These are phyloP conservation scores for Candida ortonii DNA, from an alignment of 805 yeast genomes.

Conservation along the genomic window DNA sequence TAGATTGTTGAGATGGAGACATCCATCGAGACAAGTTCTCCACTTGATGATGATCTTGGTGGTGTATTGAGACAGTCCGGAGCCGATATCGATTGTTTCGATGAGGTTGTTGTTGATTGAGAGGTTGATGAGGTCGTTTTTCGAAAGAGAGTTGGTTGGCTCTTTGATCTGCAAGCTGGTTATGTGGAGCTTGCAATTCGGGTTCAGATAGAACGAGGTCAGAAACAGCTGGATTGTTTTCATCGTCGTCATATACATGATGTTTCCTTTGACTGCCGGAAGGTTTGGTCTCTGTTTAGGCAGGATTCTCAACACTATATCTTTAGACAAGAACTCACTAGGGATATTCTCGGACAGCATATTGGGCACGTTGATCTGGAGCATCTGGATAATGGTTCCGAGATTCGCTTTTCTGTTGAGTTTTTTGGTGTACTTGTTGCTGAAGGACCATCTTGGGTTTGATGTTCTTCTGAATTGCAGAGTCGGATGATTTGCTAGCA, in stretches of 20 bases:
- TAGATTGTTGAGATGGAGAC: constrained; percentile 41
- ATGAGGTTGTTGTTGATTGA: constrained; percentile 24
- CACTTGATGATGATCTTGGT: constrained; percentile 54
- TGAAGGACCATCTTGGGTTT: too few relatives aligned
- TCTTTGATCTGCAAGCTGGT: constrained; percentile 36
- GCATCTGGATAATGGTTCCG: constrained; percentile 49
- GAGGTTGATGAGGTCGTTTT: constrained; percentile 28
- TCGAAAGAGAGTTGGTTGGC: constrained; percentile 25
- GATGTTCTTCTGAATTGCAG: too few relatives aligned
- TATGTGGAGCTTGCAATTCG: constrained; percentile 52
- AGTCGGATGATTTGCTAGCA: too few relatives aligned
- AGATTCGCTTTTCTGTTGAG: constrained; percentile 46
- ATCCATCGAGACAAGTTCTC: constrained; percentile 54
- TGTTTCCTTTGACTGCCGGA: constrained; percentile 55
- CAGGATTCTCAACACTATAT: constrained; percentile 51
- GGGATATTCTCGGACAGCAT: constrained; percentile 47
- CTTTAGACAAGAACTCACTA: constrained; percentile 39
- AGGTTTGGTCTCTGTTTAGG: constrained; percentile 54
- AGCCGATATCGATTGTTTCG: constrained; percentile 12
- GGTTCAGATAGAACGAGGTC: constrained; percentile 54
- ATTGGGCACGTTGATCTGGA: constrained; percentile 49
- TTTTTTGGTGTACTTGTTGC: constrained; percentile 4
- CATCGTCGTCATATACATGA: constrained; percentile 53
- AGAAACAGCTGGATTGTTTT: constrained; percentile 54
- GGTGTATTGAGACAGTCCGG: constrained; percentile 35